Evolutionary conservation across 2,329 filamentous ascomycete species (phyloP).

Genomic region (Lachnellula subtilissima): DNA sequence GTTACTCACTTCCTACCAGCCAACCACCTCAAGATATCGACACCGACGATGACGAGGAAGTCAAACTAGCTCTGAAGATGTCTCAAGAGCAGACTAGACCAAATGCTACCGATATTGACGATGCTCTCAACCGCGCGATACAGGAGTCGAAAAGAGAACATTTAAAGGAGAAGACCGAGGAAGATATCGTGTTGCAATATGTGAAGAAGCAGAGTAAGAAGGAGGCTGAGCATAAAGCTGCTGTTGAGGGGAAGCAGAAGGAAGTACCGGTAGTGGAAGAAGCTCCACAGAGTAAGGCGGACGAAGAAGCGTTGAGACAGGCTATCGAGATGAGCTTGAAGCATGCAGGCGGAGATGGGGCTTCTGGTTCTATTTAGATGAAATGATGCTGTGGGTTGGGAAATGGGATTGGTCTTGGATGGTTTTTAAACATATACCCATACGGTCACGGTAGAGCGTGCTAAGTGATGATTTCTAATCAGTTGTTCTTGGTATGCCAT

Average conservation of each 20-base stretch:
- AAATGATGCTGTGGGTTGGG: background rate
- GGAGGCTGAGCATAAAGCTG: conserved; percentile 51
- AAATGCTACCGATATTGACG: conserved; percentile 13
- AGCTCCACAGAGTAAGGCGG: conserved; percentile 33
- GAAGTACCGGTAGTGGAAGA: background rate
- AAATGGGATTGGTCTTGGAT: background rate
- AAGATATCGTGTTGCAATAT: conserved; percentile 71
- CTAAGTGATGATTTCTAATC: background rate
- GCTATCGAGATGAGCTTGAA: conserved; percentile 54
- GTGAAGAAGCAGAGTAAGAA: conserved; percentile 70
- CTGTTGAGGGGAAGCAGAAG: conserved; percentile 9
- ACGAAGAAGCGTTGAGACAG: conserved; percentile 51
- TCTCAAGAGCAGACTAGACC: conserved; percentile 25
- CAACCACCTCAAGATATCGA: conserved; percentile 16
- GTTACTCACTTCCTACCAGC: conserved; percentile 9
- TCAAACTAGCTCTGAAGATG: conserved; percentile 38
- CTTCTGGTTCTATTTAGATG: background rate
- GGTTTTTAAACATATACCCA: background rate
- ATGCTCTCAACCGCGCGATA: conserved; percentile 23
- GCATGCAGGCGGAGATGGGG: conserved; percentile 14
- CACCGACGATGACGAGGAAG: conserved; percentile 34
- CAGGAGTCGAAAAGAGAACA: conserved; percentile 31
- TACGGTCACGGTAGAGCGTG: background rate
- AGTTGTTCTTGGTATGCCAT: background rate
- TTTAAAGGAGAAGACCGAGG: conserved; percentile 51